These are phyloP conservation scores for Trametes gibbosa DNA, from an alignment of 768 basidiomycete species.

Conservation along the genomic window DNA sequence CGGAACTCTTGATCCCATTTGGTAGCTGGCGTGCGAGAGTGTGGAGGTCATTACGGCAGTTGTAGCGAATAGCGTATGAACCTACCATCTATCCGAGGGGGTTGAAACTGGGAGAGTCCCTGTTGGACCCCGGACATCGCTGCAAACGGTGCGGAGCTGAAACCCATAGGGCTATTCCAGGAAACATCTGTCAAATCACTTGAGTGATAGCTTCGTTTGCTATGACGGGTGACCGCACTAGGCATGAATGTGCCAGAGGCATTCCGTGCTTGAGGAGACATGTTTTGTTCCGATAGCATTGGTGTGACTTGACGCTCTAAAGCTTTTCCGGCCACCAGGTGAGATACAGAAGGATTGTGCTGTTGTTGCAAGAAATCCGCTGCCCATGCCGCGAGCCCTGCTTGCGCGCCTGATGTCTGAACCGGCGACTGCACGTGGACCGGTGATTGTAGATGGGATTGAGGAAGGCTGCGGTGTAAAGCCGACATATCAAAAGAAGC, in stretches of 20 bases:
- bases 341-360: constrained; percentile 1
- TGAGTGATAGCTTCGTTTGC: not conserved
- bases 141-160: constrained; percentile 1
- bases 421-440: constrained; percentile 20
- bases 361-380: constrained; percentile 53
- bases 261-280: not conserved
- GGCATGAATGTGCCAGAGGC: constrained; percentile 1
- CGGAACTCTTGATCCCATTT: constrained; percentile 66
- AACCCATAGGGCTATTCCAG: constrained; percentile 2
- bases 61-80: not conserved
- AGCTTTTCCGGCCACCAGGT: not conserved
- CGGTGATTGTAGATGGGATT: constrained; percentile 18
- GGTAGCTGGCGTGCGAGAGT: constrained; percentile 7
- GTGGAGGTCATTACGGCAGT: constrained; percentile 1
- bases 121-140: constrained; percentile 14
- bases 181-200: constrained; percentile 1
- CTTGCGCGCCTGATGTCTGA: constrained; percentile 23
- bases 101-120: constrained; percentile 1
- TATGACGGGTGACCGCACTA: not conserved
- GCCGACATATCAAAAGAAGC: constrained; percentile 57
- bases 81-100: constrained; percentile 15
- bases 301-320: constrained; percentile 3
- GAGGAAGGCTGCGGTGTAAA: constrained; percentile 49
- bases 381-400: constrained; percentile 52
- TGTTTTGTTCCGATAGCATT: constrained; percentile 5